phyloP scores from a whole-genome alignment of 1,139 yeast genomes.

The Candida sp. region DNA sequence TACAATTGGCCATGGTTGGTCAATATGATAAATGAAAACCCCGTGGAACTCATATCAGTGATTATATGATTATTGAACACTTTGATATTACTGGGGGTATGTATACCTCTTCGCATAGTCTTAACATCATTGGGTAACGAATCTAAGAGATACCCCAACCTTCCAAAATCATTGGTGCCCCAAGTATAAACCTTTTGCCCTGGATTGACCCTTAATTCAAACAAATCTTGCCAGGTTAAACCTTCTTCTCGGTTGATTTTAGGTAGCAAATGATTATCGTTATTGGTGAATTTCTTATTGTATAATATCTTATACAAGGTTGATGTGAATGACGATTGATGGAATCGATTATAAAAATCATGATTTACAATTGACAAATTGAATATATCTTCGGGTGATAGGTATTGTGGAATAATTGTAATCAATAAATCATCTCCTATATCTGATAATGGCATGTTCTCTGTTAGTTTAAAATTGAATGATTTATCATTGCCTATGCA shows the following conservation, averaged over 20 bases:
- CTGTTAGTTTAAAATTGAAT: neutral
- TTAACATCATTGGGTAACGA: conserved; percentile 26
- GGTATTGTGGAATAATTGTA: conserved; percentile 30
- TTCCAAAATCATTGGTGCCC: conserved; percentile 54
- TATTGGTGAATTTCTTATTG: conserved; percentile 38
- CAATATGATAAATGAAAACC: conserved; percentile 62
- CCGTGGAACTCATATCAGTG: conserved; percentile 61
- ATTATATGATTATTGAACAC: conserved; percentile 35
- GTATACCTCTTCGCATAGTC: conserved; percentile 29
- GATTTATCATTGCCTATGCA: neutral
- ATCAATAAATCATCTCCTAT: conserved; percentile 46
- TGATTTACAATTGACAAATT: conserved; percentile 44
- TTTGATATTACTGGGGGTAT: conserved; percentile 36
- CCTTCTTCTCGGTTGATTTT: conserved; percentile 17
- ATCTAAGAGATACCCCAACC: conserved; percentile 51
- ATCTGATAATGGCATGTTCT: conserved; percentile 9
- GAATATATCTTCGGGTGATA: conserved; percentile 45
- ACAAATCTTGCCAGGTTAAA: conserved; percentile 49
- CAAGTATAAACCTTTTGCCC: conserved; percentile 54
- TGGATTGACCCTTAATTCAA: conserved; percentile 35
- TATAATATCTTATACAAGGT: conserved; percentile 47
- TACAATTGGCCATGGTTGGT: conserved; percentile 52
- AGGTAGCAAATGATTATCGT: conserved; percentile 9
- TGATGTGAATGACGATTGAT: conserved; percentile 23
- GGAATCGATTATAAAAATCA: conserved; percentile 16